Evolutionary conservation across 208 protist species (phyloP), one percentile per base, ranked within the genome.

Genomic region (Leishmania braziliensis): DNA sequence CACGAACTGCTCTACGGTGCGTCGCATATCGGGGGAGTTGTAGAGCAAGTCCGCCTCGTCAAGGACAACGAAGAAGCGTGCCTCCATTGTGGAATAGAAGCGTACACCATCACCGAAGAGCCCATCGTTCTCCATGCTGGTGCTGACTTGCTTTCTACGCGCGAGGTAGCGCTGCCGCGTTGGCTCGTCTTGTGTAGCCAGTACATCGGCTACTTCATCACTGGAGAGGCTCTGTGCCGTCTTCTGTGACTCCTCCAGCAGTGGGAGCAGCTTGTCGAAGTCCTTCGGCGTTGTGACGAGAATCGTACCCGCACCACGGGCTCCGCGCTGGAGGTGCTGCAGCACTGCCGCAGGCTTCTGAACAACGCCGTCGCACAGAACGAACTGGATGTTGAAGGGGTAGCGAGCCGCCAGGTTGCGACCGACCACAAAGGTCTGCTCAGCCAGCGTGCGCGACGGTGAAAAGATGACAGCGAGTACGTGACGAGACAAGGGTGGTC

Each of bases 41-140:
- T 97, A 92, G 2, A 97, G 80, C 43, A 97, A 63, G 72, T 98
- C 95, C 14, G 93, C 94, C 84, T 98, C 95, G 79, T 98, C 95
- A 18, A 97, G 86, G 36, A 97, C 90, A 23, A 98, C 75, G 2
- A 91, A 53, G 74, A 98, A 97, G 43, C 86, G 92, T 26, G 26
- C 48, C n/a, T 69, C 62, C 6, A 26, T 3, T 33, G 82, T 77
- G 20, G 85, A 84, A 77, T 58, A 58, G 74, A 87, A 86, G 53
- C 65, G 58, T 3, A 85, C 75, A 23, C 8, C 48, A 26, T 84
- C 75, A 12, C 66, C 77, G 20, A 8, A 29, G 23, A 5, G 23
- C 46, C 20, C 16, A 51, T 5, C 53, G 5, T 14, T 56, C 3
- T 53, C 5, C 9, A 20, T n/a, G 56, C 23, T 14, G 36, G 54